phyloP scores from a whole-genome alignment of 148 eudicot species.

The Cornus controversa region DNA sequence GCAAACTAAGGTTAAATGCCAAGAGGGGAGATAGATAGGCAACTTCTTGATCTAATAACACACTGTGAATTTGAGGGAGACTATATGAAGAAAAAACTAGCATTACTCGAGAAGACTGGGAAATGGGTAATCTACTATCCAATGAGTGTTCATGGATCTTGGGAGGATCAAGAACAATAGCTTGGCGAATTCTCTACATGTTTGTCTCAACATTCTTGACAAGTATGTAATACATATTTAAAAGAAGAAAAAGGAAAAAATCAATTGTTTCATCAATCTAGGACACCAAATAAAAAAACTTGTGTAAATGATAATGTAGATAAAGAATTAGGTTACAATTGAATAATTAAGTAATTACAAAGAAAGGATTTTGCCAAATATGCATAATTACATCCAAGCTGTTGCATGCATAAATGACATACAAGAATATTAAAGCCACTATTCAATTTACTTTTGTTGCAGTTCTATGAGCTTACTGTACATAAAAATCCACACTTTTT shows the following conservation, averaged over 20 bases:
- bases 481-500: neutral
- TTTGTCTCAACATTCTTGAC: conserved; percentile 56
- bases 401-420: too few relatives aligned
- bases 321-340: neutral
- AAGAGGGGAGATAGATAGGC: conserved; percentile 79
- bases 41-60: conserved; percentile 41
- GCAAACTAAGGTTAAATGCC: conserved; percentile 79
- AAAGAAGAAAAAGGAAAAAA: neutral
- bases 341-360: neutral
- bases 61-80: conserved; percentile 29
- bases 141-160: conserved; percentile 22
- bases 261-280: conserved; percentile 1
- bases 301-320: neutral
- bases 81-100: conserved; percentile 56
- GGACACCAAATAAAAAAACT: neutral
- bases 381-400: neutral
- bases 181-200: conserved; percentile 66
- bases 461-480: neutral
- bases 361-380: neutral
- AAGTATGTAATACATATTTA: conserved; percentile 38
- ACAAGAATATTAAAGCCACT: neutral
- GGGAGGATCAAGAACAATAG: conserved; percentile 77
- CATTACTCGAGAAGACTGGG: conserved; percentile 39
- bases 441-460: neutral
- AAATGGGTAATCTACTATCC: conserved; percentile 21